Percentiles rank a stretch among this genome's conserved stretches.
phyloP scores from a whole-genome alignment of 2,329 filamentous ascomycete genomes.

The Coniochaeta sp. region DNA sequence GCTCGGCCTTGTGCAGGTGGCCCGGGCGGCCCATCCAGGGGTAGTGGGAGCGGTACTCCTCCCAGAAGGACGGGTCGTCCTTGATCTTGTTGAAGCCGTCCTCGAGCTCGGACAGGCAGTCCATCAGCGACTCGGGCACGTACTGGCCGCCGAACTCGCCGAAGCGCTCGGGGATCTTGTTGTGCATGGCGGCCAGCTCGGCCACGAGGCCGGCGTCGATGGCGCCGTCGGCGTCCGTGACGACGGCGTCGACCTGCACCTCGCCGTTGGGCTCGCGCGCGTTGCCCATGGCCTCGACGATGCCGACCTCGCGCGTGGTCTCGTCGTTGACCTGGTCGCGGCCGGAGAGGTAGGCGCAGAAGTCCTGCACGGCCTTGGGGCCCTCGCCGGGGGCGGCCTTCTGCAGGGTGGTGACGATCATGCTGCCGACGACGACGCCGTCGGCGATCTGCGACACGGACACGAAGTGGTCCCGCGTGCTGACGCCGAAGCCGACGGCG shows the following conservation, averaged over 20 bases:
- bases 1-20: conserved; percentile 80
- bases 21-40: conserved; percentile 95
- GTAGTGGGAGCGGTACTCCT: conserved; percentile 93
- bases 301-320: conserved; percentile 57
- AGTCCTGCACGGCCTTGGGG: conserved; percentile 72
- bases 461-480: conserved; percentile 87
- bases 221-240: conserved; percentile 29
- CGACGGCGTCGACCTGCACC: conserved; percentile 62
- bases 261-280: conserved; percentile 52
- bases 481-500: conserved; percentile 92
- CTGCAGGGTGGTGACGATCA: conserved; percentile 78
- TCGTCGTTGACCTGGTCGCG: conserved; percentile 28
- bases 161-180: conserved; percentile 76
- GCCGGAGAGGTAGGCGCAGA: conserved; percentile 64
- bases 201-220: conserved; percentile 61
- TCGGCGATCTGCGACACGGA: conserved; percentile 79
- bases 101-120: conserved; percentile 86
- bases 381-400: conserved; percentile 60
- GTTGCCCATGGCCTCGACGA: conserved; percentile 59
- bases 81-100: conserved; percentile 82
- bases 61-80: conserved; percentile 89
- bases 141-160: conserved; percentile 97
- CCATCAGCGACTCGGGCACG: conserved; percentile 95
- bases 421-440: conserved; percentile 92
- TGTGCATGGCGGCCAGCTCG: conserved; percentile 76